Evolutionary conservation across 441 rosid species (phyloP).

Genomic region (Brassica balearica): DNA sequence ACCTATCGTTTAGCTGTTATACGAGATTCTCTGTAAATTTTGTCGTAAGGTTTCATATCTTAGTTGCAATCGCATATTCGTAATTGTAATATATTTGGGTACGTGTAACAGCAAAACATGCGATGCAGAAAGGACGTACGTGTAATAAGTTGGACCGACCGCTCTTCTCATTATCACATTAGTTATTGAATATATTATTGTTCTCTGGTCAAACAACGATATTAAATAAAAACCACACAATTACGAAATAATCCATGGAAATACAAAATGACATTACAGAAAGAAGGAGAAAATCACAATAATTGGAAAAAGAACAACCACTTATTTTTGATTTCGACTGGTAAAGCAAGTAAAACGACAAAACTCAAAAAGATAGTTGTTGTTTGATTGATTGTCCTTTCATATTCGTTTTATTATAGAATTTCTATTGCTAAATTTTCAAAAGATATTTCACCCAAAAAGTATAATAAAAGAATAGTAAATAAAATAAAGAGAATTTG

Average conservation of each 20-base stretch:
- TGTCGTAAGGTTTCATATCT: constrained; percentile 23
- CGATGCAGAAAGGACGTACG: constrained; percentile 38
- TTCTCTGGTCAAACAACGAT: constrained; percentile 3
- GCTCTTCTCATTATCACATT: constrained; percentile 2
- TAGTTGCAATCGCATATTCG: constrained; percentile 8
- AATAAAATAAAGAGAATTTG: too few relatives aligned
- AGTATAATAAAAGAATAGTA: too few relatives aligned
- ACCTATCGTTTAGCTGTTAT: too few relatives aligned
- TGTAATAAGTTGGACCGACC: constrained; percentile 27
- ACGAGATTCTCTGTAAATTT: neutral
- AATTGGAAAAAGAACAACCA: constrained; percentile 10
- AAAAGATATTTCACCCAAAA: constrained; percentile 3
- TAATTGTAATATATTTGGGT: constrained; percentile 13
- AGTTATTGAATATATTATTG: neutral
- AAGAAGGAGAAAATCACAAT: constrained; percentile 4
- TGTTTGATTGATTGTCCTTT: constrained; percentile 30
- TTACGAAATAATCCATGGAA: neutral
- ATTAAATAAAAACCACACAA: neutral
- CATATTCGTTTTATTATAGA: neutral
- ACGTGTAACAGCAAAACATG: constrained; percentile 27
- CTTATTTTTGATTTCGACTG: constrained; percentile 6
- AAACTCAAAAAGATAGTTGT: constrained; percentile 24
- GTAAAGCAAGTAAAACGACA: constrained; percentile 29
- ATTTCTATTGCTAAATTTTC: neutral
- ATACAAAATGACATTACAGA: constrained; percentile 5